Evolutionary conservation across 1,284 basidiomycete genomes (phyloP).

Genomic region (Ustanciosporium gigantosporum): DNA sequence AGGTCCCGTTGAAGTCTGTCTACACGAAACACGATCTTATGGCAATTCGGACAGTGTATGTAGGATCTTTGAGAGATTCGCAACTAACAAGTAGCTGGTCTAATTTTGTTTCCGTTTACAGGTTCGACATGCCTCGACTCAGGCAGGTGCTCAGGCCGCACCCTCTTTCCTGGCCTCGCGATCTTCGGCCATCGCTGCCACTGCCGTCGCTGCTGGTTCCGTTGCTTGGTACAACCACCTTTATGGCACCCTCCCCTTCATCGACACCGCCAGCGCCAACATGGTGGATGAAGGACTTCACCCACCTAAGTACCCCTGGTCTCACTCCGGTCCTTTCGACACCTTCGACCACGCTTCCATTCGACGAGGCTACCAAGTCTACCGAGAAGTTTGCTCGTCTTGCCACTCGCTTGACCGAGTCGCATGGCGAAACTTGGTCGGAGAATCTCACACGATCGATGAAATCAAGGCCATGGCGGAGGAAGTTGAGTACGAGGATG

Average conservation of each 20-base stretch:
- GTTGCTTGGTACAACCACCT: conserved; percentile 95
- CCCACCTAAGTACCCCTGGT: conserved; percentile 84
- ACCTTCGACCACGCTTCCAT: conserved; percentile 95
- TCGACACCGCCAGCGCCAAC: conserved; percentile 54
- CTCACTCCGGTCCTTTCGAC: conserved; percentile 82
- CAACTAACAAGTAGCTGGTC: no score
- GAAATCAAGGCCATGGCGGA: conserved; percentile 92
- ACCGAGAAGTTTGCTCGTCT: conserved; percentile 97
- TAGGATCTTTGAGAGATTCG: no score
- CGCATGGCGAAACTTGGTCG: conserved; percentile 99
- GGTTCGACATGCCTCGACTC: conserved; percentile 52
- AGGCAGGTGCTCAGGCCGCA: conserved; percentile 36
- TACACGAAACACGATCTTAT: no score
- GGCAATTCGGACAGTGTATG: no score
- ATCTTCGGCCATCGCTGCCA: conserved; percentile 75
- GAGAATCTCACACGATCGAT: conserved; percentile 92
- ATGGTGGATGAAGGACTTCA: conserved; percentile 87
- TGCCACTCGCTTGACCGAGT: conserved; percentile 99
- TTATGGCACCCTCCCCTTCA: conserved; percentile 70
- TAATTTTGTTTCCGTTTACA: no score
- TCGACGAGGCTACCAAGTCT: conserved; percentile 96
- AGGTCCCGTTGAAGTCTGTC: no score
- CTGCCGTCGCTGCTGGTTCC: conserved; percentile 80
- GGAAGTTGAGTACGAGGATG: conserved; percentile 88
- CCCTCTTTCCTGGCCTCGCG: conserved; percentile 70